phyloP scores from a whole-genome alignment of 2,329 filamentous ascomycete species.

The Drechmeria coniospora region DNA sequence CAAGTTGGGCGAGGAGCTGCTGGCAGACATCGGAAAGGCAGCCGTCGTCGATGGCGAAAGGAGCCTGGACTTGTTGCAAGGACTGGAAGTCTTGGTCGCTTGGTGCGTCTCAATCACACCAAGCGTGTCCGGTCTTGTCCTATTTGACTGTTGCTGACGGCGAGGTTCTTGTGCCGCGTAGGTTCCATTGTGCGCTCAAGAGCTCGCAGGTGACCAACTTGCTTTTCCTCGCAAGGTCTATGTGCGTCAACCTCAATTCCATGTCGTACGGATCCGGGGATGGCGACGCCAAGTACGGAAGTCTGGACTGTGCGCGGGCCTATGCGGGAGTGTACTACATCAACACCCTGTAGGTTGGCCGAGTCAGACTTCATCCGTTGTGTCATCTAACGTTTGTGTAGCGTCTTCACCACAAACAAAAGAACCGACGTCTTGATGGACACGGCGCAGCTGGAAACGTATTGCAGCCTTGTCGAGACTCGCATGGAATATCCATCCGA shows the following conservation, averaged over 20 bases:
- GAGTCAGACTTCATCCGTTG: neutral
- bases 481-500: slow-evolving; percentile 28
- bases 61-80: slow-evolving; percentile 31
- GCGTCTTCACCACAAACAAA: slow-evolving; percentile 30
- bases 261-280: slow-evolving; percentile 11
- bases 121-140: neutral
- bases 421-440: slow-evolving; percentile 32
- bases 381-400: slow-evolving; percentile 6
- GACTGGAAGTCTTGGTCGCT: slow-evolving; percentile 26
- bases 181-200: slow-evolving; percentile 32
- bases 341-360: slow-evolving; percentile 26
- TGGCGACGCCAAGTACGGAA: slow-evolving; percentile 11
- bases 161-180: slow-evolving; percentile 8
- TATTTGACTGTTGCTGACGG: neutral
- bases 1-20: slow-evolving; percentile 25
- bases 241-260: slow-evolving; percentile 26
- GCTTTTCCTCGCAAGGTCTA: slow-evolving; percentile 30
- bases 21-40: slow-evolving; percentile 25
- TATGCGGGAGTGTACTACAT: slow-evolving; percentile 35
- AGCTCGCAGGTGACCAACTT: slow-evolving; percentile 34
- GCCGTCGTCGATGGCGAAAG: slow-evolving; percentile 25
- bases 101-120: slow-evolving; percentile 23
- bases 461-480: slow-evolving; percentile 25
- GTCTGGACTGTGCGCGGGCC: slow-evolving; percentile 29
- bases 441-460: slow-evolving; percentile 26